A percentile compares a stretch with the other conserved stretches of the same genome.
Conservation (phyloP, 805 yeast species). For the Millerago galiae region DNA sequence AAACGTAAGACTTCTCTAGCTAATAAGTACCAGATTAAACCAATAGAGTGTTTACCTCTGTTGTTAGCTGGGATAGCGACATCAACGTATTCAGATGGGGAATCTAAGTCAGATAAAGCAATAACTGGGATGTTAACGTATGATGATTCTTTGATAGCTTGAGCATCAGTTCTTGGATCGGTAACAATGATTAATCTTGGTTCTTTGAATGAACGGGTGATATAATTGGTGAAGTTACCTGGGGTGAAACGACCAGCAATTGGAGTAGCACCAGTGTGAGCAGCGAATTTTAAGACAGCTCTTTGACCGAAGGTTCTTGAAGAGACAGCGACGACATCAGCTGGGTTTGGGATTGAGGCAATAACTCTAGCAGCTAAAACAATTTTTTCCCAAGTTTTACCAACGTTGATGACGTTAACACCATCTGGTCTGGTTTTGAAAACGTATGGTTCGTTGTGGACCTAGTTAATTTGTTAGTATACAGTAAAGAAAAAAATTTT, state of each 20-base stretch:
- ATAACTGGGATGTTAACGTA: constrained; percentile 99
- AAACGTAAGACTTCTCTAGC: constrained; percentile 99
- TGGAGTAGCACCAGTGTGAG: constrained; percentile 99
- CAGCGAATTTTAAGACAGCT: constrained; percentile 98
- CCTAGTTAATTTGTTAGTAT: constrained; percentile 37
- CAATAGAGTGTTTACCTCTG: constrained; percentile 99
- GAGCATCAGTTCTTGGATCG: constrained; percentile 99
- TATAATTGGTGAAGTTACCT: constrained; percentile 99
- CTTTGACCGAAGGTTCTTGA: constrained; percentile 99
- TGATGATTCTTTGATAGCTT: constrained; percentile 99
- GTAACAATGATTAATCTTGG: constrained; percentile 99
- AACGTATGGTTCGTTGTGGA: constrained; percentile 95
- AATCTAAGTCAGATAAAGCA: constrained; percentile 97
- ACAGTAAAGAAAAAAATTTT: neutral
- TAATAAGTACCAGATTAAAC: constrained; percentile 99
- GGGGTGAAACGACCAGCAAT: constrained; percentile 99
- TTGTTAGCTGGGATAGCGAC: constrained; percentile 99
- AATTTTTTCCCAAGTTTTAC: constrained; percentile 99
- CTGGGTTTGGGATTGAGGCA: constrained; percentile 98
- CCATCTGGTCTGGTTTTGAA: constrained; percentile 99
- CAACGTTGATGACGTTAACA: constrained; percentile 96
- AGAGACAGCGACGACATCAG: constrained; percentile 97
- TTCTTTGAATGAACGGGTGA: constrained; percentile 99
- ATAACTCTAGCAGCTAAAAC: constrained; percentile 99
- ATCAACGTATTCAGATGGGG: constrained; percentile 98